A percentile compares a stretch with the other conserved stretches of the same genome.
phyloP scores from a whole-genome alignment of 805 yeast species.

The Hanseniaspora guilliermondii region DNA sequence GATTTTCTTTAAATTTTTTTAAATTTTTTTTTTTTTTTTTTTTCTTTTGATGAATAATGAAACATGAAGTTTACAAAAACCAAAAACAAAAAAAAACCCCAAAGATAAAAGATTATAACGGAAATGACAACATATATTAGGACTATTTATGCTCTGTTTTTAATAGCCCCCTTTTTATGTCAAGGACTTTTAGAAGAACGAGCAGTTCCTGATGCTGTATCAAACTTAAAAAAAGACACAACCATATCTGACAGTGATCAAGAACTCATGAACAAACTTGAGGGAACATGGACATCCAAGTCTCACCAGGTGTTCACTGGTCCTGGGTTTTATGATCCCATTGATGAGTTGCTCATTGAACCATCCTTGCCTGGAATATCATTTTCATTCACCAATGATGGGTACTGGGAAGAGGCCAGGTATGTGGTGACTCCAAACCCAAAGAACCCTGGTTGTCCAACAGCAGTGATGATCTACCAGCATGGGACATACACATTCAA shows the following conservation, averaged over 20 bases:
- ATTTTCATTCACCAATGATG: slow-evolving; percentile 86
- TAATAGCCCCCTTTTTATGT: too few species aligned
- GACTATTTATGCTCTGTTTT: too few species aligned
- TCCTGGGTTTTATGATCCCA: slow-evolving; percentile 90
- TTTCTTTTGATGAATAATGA: too few species aligned
- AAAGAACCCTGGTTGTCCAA: slow-evolving; percentile 64
- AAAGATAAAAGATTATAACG: neutral
- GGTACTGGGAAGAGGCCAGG: slow-evolving; percentile 77
- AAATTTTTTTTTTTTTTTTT: too few species aligned
- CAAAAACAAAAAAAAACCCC: neutral
- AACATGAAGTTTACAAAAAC: too few species aligned
- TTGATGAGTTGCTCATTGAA: slow-evolving; percentile 84
- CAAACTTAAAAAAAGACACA: neutral
- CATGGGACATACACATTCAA: slow-evolving; percentile 68
- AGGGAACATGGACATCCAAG: slow-evolving; percentile 93
- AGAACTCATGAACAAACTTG: slow-evolving; percentile 28
- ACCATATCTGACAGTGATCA: slow-evolving; percentile 3
- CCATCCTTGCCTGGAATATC: slow-evolving; percentile 93
- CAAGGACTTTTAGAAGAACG: neutral
- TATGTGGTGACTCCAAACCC: slow-evolving; percentile 69
- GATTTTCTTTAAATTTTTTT: too few species aligned
- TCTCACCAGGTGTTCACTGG: slow-evolving; percentile 93
- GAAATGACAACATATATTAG: neutral
- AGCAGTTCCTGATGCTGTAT: neutral
- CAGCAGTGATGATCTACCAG: slow-evolving; percentile 72